Evolutionary conservation across 768 basidiomycete species (phyloP), one percentile per base, ranked within the genome.

Genomic region (Gloeophyllum trabeum): DNA sequence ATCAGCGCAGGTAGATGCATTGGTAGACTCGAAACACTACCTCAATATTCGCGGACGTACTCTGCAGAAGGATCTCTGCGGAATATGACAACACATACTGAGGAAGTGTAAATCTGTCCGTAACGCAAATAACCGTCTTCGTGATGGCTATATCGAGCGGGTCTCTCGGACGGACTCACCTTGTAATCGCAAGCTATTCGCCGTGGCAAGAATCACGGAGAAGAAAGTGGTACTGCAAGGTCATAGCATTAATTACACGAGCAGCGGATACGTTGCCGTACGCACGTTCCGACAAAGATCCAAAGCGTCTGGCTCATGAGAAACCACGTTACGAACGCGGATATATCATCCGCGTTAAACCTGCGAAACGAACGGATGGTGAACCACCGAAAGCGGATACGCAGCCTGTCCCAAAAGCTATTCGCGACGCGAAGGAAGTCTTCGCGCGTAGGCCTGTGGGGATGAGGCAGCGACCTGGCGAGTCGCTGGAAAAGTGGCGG

Each of bases 351-450:
- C 40, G 88, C 83, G 51, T 96, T 92, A 63, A 93, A 99, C 54
- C 77, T 81, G 37, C 94, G 77, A 64, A 96, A 99, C 3, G 88
- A 90, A 47, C 88, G 73, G 52, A 98, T 93, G 7, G 90, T 90
- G 50, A 92, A 85, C 96, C 96, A 99, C 57, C 91, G 91, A 66
- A 97, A 89, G n/a, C 90, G 76, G 50, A 98, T 85, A 18, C 81
- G 74, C 19, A 84, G 59, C 2, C 96, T 78, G 50, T 94, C 76
- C 81, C 91, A 91, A 58, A 93, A 92, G n/a, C 82, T 80, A 23
- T 73, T 84, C 3, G 93, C 81, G 3, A 89, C 82, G 16, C 74
- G 76, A 25, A 98, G 70, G 45, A 98, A 81, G 55, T 97, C 89
- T 35, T 96, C 92, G 34, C 81, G 76, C 0, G 89, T 87, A 1